Percentiles rank a stretch among this genome's conserved stretches.
These are phyloP conservation scores for Neurospora sp. DNA, from an alignment of 495 filamentous ascomycete species.

Conservation along the genomic window DNA sequence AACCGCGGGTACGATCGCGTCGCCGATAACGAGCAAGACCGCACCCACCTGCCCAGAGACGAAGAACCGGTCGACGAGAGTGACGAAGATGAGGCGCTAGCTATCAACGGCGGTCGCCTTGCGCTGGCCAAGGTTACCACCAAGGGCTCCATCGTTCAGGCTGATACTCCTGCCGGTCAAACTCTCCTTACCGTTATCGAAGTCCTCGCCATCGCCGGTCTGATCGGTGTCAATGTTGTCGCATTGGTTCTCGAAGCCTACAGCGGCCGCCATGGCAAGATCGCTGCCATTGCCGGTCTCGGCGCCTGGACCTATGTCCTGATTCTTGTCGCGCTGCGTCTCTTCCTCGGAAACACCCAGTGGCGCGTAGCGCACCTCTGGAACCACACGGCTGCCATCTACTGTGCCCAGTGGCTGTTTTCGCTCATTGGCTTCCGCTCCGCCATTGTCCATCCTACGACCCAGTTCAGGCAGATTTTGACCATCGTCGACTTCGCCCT, in stretches of 20 bases:
- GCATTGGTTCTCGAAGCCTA: constrained; percentile 40
- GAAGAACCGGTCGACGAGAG: constrained; percentile 38
- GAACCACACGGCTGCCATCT: constrained; percentile 89
- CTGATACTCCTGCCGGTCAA: constrained; percentile 69
- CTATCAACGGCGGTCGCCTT: constrained; percentile 38
- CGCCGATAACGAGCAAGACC: constrained; percentile 29
- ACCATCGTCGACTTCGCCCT: constrained; percentile 62
- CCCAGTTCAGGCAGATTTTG: constrained; percentile 49
- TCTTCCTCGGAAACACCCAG: constrained; percentile 59
- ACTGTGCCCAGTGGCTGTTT: constrained; percentile 74
- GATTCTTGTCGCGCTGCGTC: constrained; percentile 58
- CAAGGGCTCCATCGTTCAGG: constrained; percentile 56
- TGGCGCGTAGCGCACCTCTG: constrained; percentile 66
- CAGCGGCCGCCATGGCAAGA: constrained; percentile 17
- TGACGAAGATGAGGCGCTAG: constrained; percentile 55
- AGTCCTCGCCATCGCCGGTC: constrained; percentile 58
- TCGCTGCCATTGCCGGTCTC: constrained; percentile 56
- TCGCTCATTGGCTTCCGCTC: constrained; percentile 71
- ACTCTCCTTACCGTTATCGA: constrained; percentile 59
- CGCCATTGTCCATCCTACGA: constrained; percentile 65
- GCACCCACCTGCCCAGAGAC: constrained; percentile 36
- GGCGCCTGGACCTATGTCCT: constrained; percentile 75
- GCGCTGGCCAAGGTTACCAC: constrained; percentile 53
- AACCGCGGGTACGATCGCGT: constrained; percentile 40
- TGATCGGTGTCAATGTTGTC: constrained; percentile 56